These are phyloP conservation scores for Ichthyophthirius multifiliis DNA, from an alignment of 169 alveolate genomes.

Conservation along the genomic window DNA sequence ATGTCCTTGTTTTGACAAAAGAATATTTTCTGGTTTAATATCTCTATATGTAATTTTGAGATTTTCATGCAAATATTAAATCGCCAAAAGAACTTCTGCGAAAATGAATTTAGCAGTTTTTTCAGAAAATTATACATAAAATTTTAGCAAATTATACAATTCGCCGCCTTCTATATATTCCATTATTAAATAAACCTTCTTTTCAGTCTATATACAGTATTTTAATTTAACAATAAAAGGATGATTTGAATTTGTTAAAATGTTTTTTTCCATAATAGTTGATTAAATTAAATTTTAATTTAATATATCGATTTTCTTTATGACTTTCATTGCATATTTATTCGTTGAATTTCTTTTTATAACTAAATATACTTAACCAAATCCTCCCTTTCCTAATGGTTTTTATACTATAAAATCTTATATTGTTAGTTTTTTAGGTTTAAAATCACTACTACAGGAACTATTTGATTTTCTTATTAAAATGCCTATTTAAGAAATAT, in stretches of 20 bases:
- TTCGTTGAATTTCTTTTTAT: conserved; percentile 34
- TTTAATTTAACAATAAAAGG: conserved; percentile 60
- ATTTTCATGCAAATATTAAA: conserved; percentile 40
- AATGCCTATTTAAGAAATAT: no score
- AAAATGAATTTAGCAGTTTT: conserved; percentile 33
- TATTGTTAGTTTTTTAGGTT: neutral
- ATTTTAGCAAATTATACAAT: conserved; percentile 18
- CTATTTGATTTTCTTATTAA: no score
- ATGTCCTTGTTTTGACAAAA: conserved; percentile 58
- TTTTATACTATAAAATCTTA: neutral
- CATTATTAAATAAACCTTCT: conserved; percentile 54
- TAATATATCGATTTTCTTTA: conserved; percentile 47
- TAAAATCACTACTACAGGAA: neutral
- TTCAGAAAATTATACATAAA: neutral
- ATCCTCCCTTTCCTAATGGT: conserved; percentile 51
- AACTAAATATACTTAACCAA: conserved; percentile 59
- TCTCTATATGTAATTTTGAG: conserved; percentile 52
- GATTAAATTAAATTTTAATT: conserved; percentile 47
- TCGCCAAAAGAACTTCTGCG: conserved; percentile 50
- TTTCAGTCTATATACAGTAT: conserved; percentile 56
- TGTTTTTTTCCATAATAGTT: conserved; percentile 53
- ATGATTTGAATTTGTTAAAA: conserved; percentile 43
- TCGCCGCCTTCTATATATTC: conserved; percentile 68
- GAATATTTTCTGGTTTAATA: conserved; percentile 61
- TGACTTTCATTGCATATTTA: conserved; percentile 63